Conservation (phyloP, 1,139 yeast species). For the Magnusiomyces tetraspermus region DNA sequence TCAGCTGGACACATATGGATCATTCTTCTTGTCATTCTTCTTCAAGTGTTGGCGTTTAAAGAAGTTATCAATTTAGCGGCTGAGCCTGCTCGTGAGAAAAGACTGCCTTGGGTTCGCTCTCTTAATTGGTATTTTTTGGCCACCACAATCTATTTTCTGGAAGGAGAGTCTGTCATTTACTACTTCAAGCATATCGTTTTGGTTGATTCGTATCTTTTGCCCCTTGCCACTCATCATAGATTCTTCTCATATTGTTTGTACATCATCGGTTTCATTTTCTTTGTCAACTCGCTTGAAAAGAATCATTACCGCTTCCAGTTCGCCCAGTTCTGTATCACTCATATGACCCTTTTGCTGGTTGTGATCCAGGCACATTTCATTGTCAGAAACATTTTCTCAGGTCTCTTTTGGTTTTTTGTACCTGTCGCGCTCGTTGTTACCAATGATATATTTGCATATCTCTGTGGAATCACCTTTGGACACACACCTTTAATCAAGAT, state of each 20-base stretch:
- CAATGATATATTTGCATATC: conserved; percentile 91
- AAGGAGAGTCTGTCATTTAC: conserved; percentile 72
- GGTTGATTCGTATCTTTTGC: conserved; percentile 36
- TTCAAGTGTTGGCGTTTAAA: conserved; percentile 77
- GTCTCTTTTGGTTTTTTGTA: conserved; percentile 87
- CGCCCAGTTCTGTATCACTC: conserved; percentile 87
- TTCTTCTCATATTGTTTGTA: conserved; percentile 77
- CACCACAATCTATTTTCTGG: conserved; percentile 78
- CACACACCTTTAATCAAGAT: conserved; percentile 84
- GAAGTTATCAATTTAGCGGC: conserved; percentile 81
- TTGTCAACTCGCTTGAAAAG: conserved; percentile 81
- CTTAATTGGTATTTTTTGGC: conserved; percentile 71
- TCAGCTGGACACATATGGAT: conserved; percentile 86
- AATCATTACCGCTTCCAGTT: conserved; percentile 88
- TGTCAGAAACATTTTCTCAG: conserved; percentile 79
- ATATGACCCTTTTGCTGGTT: conserved; percentile 82
- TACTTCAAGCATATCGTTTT: conserved; percentile 44
- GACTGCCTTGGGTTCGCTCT: conserved; percentile 72
- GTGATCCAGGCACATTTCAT: conserved; percentile 93
- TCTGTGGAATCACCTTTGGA: conserved; percentile 96
- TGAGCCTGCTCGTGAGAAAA: conserved; percentile 75
- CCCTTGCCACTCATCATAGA: conserved; percentile 59
- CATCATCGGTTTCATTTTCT: conserved; percentile 79
- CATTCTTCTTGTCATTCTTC: conserved; percentile 56
- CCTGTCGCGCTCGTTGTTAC: conserved; percentile 89